Percentiles rank a stretch among this genome's conserved stretches.
Conservation (phyloP, 1,139 yeast genomes). For the Candida tetrigidarum region DNA sequence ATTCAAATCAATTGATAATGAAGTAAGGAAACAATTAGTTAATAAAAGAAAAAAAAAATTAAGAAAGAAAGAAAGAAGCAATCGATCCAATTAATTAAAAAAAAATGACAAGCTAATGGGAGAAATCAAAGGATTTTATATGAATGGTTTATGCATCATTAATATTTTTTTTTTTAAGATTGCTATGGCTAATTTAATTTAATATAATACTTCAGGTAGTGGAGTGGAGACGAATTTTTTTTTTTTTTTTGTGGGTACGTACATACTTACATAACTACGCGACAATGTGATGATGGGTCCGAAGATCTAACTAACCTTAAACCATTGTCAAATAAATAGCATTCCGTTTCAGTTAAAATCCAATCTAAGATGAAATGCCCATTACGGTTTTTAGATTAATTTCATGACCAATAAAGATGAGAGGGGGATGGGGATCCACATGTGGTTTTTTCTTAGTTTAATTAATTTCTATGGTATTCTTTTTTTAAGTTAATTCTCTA, state of each 20-base stretch:
- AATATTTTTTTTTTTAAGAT: neutral
- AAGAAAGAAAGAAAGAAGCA: neutral
- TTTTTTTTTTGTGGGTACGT: too few relatives aligned
- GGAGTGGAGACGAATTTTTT: too few relatives aligned
- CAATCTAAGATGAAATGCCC: neutral
- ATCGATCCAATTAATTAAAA: neutral
- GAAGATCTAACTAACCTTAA: neutral
- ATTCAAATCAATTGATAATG: neutral
- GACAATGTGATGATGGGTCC: neutral
- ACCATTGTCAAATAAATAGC: neutral
- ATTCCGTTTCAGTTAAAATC: too few relatives aligned
- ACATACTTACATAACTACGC: neutral
- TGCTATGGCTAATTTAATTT: neutral
- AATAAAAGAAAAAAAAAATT: constrained; percentile 1
- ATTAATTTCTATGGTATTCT: too few relatives aligned
- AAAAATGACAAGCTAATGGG: neutral
- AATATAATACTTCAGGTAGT: too few relatives aligned
- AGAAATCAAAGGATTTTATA: neutral
- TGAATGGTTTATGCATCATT: neutral
- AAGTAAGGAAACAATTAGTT: neutral
- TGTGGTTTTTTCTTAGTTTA: too few relatives aligned
- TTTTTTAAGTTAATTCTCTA: too few relatives aligned
- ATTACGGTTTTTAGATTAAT: too few relatives aligned
- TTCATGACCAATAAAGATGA: too few relatives aligned
- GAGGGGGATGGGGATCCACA: too few relatives aligned